These are phyloP conservation scores for Ammopiptanthus mongolicus DNA, from an alignment of 306 rosid genomes.

Conservation along the genomic window DNA sequence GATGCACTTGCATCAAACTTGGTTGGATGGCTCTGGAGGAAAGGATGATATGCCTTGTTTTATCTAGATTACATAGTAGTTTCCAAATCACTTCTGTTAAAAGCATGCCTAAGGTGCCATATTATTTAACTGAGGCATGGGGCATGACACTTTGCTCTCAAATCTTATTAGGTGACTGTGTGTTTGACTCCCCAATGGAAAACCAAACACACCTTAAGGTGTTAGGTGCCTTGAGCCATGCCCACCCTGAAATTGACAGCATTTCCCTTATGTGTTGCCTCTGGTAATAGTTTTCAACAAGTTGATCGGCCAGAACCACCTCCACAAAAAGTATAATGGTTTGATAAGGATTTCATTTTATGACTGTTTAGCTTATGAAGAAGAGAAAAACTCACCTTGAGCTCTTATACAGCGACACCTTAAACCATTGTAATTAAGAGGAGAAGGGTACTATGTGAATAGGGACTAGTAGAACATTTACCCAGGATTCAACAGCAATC, in stretches of 20 bases:
- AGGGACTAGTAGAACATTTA: background rate
- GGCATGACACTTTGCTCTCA: background rate
- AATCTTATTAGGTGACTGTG: background rate
- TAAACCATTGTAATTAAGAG: background rate
- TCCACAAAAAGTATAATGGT: background rate
- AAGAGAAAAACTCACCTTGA: background rate
- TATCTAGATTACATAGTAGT: constrained; percentile 30
- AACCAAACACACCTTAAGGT: no score
- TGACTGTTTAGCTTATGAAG: background rate
- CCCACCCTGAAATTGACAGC: background rate
- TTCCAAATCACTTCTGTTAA: background rate
- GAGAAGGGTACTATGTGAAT: background rate
- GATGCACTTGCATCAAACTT: constrained; percentile 73
- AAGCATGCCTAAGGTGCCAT: background rate
- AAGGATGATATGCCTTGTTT: constrained; percentile 37
- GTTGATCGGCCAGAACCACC: background rate
- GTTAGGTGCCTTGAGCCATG: background rate
- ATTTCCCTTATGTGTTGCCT: background rate
- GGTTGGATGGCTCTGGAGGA: constrained; percentile 48
- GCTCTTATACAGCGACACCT: background rate
- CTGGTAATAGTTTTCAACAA: background rate
- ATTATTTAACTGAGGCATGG: background rate
- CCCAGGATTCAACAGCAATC: background rate
- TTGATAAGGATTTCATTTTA: background rate
- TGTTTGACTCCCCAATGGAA: no score